Evolutionary conservation across 257 asterid species (phyloP).

Genomic region (Rhazya stricta): DNA sequence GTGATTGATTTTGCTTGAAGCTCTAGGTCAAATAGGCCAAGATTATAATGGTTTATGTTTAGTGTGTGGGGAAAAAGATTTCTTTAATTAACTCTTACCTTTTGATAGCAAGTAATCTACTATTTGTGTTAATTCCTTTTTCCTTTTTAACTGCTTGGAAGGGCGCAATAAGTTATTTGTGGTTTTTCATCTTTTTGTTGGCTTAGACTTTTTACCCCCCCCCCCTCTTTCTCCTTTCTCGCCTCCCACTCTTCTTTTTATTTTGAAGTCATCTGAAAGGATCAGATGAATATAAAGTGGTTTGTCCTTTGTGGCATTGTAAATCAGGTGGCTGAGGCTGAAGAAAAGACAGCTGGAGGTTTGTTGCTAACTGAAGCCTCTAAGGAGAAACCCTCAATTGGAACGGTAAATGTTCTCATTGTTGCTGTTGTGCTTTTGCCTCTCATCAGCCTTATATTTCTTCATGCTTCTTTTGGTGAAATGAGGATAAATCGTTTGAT

Average conservation of each 20-base stretch:
- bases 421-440: not conserved
- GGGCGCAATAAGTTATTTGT: not conserved
- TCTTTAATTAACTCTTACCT: not conserved
- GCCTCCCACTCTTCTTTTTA: not conserved
- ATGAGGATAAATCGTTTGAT: too few relatives aligned
- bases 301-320: not conserved
- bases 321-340: constrained; percentile 75
- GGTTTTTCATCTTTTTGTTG: not conserved
- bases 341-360: constrained; percentile 86
- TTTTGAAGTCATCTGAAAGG: not conserved
- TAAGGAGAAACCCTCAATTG: constrained; percentile 93
- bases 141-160: not conserved
- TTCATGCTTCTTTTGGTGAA: not conserved
- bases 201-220: not conserved
- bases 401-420: constrained; percentile 45
- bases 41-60: not conserved
- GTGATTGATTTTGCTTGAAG: not conserved
- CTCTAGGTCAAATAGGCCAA: not conserved
- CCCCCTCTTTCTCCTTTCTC: not conserved
- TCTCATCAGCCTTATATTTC: not conserved
- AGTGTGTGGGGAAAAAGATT: not conserved
- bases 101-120: not conserved
- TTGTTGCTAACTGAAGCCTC: constrained; percentile 69
- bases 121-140: not conserved
- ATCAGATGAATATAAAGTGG: not conserved